Percentiles rank a stretch among this genome's conserved stretches.
These are phyloP conservation scores for Fusarium anguioides DNA, from an alignment of 2,329 filamentous ascomycete species.

Conservation along the genomic window DNA sequence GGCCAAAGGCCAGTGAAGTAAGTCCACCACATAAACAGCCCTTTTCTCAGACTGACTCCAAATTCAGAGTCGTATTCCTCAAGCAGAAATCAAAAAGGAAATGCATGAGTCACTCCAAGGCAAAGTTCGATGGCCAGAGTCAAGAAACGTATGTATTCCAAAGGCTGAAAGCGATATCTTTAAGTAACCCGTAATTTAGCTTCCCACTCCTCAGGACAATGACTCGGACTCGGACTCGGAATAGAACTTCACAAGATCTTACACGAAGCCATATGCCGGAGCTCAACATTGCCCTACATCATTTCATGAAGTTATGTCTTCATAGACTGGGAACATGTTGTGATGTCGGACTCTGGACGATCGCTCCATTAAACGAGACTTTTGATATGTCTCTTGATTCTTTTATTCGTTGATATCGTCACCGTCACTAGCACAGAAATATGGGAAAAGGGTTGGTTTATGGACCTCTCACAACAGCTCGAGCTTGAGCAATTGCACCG, in stretches of 20 bases:
- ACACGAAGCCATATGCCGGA: conserved; percentile 14
- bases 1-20: conserved; percentile 42
- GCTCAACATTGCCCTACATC: conserved; percentile 16
- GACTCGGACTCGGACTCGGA: too few relatives aligned
- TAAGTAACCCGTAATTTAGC: not conserved
- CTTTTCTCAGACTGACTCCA: not conserved
- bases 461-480: not conserved
- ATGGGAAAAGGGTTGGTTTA: not conserved
- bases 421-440: not conserved
- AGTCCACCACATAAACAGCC: not conserved
- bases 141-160: not conserved
- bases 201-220: not conserved
- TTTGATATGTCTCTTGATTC: not conserved
- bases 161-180: not conserved
- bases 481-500: not conserved
- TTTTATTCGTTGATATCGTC: not conserved
- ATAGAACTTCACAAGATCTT: not conserved
- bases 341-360: not conserved
- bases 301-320: conserved; percentile 15
- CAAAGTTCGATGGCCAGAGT: not conserved
- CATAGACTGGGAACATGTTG: conserved; percentile 23
- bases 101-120: not conserved
- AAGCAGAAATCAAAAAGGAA: conserved; percentile 33
- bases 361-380: not conserved
- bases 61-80: conserved; percentile 30